Base-by-base conservation (phyloP, 108 stramenopile species). In the Conticribra guillardii region DNA sequence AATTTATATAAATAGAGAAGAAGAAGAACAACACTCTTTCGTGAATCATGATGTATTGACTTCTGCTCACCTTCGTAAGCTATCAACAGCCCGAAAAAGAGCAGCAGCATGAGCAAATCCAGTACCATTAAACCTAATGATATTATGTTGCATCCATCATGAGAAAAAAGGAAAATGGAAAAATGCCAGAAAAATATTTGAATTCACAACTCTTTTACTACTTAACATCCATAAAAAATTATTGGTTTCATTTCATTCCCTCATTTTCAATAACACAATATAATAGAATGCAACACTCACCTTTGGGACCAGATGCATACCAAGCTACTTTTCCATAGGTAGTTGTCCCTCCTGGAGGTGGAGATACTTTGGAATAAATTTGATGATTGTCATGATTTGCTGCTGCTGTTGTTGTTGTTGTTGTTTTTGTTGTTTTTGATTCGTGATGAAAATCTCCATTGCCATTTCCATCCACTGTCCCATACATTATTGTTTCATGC, bases 21-120 rank as follows among this genome's bases (percentile, higher is more conserved):
- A n/a, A n/a, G n/a, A n/a, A n/a, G n/a, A n/a, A n/a, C n/a, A n/a
- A n/a, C n/a, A n/a, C n/a, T n/a, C n/a, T n/a, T n/a, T n/a, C n/a
- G n/a, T n/a, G n/a, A n/a, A n/a, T n/a, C n/a, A n/a, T n/a, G n/a
- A n/a, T n/a, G n/a, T n/a, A n/a, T n/a, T n/a, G n/a, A n/a, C n/a
- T n/a, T n/a, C n/a, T n/a, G n/a, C n/a, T n/a, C n/a, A 80, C 72
- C 74, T 59, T 85, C 77, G 57, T 88, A 93, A 27, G 91, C 87
- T 41, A 85, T 67, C 29, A 88, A 71, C 11, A 93, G 74, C 1
- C 87, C 87, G 45, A 84, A 34, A 18, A 84, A 71, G 14, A 93
- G 68, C 49, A 85, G 47, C 11, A 87, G 48, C 73, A 88, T 84
- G 46, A 89, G 66, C 9, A 84, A 49, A 54, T 92, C 91, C 45